These are phyloP conservation scores for Pichia scutulata DNA, from an alignment of 805 yeast genomes.

Conservation along the genomic window DNA sequence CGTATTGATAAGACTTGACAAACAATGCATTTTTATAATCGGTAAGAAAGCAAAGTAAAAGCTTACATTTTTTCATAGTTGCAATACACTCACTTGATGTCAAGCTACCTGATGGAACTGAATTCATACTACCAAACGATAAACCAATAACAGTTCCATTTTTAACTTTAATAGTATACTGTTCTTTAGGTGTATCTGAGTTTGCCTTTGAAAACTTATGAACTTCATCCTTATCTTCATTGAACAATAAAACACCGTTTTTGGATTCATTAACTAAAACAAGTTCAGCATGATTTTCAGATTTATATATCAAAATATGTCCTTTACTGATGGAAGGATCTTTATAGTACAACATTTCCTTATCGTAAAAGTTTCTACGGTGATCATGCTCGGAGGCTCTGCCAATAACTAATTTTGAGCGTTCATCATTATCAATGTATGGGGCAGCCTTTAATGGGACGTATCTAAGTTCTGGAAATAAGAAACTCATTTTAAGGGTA, in stretches of 20 bases:
- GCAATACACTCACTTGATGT: neutral
- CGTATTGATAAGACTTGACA: neutral
- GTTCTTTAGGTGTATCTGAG: neutral
- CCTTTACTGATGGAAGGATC: constrained; percentile 21
- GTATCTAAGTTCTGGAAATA: neutral
- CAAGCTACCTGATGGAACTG: neutral
- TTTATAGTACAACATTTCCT: constrained; percentile 14
- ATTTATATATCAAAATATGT: constrained; percentile 13
- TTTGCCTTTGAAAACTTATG: neutral
- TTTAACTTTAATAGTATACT: neutral
- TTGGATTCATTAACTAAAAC: constrained; percentile 7
- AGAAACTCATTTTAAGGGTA: neutral
- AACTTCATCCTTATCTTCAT: neutral
- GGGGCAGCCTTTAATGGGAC: neutral
- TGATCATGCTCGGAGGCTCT: constrained; percentile 16
- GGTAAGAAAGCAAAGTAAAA: neutral
- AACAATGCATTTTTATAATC: neutral
- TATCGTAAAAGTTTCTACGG: constrained; percentile 5
- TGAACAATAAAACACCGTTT: constrained; percentile 6
- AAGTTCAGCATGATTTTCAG: neutral
- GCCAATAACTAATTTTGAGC: neutral
- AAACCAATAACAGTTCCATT: constrained; percentile 3
- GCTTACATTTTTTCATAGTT: neutral
- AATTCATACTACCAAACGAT: neutral
- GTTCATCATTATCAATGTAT: neutral